These are phyloP conservation scores for Ciborinia camelliae DNA, from an alignment of 2,329 filamentous ascomycete species.

Conservation along the genomic window DNA sequence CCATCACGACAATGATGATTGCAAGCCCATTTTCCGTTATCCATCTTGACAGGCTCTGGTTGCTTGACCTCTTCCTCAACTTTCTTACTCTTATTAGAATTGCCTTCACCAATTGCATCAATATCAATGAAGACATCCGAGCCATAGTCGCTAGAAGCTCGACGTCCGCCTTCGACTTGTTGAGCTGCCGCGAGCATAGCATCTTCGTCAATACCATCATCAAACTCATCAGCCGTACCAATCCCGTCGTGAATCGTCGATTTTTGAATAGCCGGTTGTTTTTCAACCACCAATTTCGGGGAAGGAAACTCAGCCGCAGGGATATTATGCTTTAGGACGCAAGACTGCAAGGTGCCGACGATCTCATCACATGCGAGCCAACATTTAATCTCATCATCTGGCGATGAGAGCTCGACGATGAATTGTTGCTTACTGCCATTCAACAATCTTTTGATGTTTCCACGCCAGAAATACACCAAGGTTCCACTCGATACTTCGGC, in stretches of 20 bases:
- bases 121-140: slow-evolving; percentile 53
- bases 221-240: slow-evolving; percentile 31
- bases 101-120: slow-evolving; percentile 39
- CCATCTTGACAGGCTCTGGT: slow-evolving; percentile 49
- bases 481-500: slow-evolving; percentile 67
- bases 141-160: slow-evolving; percentile 26
- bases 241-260: not conserved
- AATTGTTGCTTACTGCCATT: slow-evolving; percentile 57
- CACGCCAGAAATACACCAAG: slow-evolving; percentile 65
- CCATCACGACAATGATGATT: slow-evolving; percentile 60
- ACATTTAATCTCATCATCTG: slow-evolving; percentile 59
- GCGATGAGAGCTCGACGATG: slow-evolving; percentile 51
- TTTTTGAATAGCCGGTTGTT: not conserved
- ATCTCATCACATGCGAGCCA: slow-evolving; percentile 84
- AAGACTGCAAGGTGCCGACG: slow-evolving; percentile 51
- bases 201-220: slow-evolving; percentile 42
- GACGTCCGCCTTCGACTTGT: slow-evolving; percentile 22
- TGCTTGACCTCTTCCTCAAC: not conserved
- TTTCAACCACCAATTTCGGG: slow-evolving; percentile 9
- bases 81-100: slow-evolving; percentile 10
- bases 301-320: slow-evolving; percentile 38
- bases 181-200: slow-evolving; percentile 42
- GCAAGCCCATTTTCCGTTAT: slow-evolving; percentile 72
- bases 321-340: slow-evolving; percentile 34
- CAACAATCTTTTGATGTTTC: slow-evolving; percentile 61